A percentile compares a stretch with the other conserved stretches of the same genome.
Conservation (phyloP, 2,329 filamentous ascomycete species). For the Sporothrix inflata region DNA sequence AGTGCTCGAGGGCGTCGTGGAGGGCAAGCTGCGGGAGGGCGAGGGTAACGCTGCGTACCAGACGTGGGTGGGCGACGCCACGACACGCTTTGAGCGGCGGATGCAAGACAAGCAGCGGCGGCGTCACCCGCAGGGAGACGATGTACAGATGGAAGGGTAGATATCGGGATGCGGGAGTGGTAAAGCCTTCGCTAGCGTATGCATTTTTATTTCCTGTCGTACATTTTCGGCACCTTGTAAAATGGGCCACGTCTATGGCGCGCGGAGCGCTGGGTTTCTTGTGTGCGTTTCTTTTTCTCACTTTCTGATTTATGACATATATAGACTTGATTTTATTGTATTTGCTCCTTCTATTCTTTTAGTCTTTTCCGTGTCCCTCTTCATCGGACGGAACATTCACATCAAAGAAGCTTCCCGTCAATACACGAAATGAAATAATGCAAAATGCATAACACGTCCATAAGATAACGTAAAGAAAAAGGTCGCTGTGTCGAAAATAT, state of each 20-base stretch:
- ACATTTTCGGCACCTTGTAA: background rate
- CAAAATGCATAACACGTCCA: background rate
- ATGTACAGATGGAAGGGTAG: constrained; percentile 41
- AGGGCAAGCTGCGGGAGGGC: constrained; percentile 68
- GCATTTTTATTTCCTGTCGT: background rate
- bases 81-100: constrained; percentile 40
- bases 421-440: background rate
- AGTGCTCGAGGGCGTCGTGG: constrained; percentile 84
- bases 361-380: too few relatives aligned
- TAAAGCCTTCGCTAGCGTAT: background rate
- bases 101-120: constrained; percentile 40
- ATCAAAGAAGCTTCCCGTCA: too few relatives aligned
- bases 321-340: background rate
- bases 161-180: background rate
- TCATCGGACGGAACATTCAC: too few relatives aligned
- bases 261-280: background rate
- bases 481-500: background rate
- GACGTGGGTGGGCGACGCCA: constrained; percentile 69
- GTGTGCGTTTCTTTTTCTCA: background rate
- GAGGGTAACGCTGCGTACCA: constrained; percentile 62
- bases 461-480: background rate
- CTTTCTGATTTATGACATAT: background rate
- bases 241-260: background rate
- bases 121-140: constrained; percentile 34
- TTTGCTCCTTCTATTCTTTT: too few relatives aligned